These are phyloP conservation scores for Chamaecyparis obtusa DNA, from an alignment of 75 land plant genomes.

Conservation along the genomic window DNA sequence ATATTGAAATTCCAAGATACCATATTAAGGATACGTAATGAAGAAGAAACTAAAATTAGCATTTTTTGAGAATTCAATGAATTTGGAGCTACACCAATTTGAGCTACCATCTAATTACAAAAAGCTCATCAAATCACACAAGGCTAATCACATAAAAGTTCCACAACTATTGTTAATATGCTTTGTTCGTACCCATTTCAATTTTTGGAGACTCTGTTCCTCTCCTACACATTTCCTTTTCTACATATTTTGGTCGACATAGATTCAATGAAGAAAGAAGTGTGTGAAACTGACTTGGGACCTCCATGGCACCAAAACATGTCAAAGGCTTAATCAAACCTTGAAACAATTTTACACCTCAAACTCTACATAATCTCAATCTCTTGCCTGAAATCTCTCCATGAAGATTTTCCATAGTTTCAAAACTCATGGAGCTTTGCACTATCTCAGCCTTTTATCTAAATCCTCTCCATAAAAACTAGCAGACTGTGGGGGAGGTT, in stretches of 20 bases:
- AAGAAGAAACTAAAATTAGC: not conserved
- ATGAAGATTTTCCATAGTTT: not conserved
- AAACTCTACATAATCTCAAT: not conserved
- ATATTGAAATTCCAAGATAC: not conserved
- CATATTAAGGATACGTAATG: not conserved
- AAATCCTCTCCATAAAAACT: not conserved
- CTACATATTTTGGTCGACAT: no score
- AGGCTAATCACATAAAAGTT: not conserved
- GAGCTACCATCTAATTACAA: not conserved
- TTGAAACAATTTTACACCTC: no score
- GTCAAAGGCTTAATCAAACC: not conserved
- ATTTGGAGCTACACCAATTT: not conserved
- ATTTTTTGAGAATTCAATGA: not conserved
- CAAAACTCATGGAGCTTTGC: no score
- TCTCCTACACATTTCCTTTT: not conserved
- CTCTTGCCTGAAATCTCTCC: no score
- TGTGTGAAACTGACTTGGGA: not conserved
- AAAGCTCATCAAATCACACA: no score
- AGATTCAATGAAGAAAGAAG: not conserved
- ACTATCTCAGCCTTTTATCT: not conserved
- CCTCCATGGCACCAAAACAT: not conserved
- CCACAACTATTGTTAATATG: not conserved
- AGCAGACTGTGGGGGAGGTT: not conserved
- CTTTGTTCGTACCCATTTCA: not conserved
- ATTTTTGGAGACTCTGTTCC: not conserved